Base-by-base conservation (phyloP, 257 asterid species). In the Primulina eburnea region DNA sequence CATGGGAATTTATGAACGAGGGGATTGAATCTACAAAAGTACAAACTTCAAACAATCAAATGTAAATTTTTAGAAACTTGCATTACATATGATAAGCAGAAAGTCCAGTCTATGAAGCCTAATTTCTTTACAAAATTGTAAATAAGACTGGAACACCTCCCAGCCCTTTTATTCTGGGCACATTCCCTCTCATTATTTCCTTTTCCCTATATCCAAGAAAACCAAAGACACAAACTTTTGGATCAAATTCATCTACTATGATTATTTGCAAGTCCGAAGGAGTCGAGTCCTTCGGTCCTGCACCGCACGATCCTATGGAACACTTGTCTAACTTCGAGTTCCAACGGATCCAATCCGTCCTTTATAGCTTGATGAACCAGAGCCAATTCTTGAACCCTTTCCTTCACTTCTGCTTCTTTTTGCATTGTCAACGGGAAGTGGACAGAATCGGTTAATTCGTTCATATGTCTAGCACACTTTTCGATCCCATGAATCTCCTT, bases 401-500 rank as follows among this genome's bases (percentile, higher is more conserved):
- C 73, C 77, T 78, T 90, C 57, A 86, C 86, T 68, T 93, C 96
- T 8, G 71, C 85, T 75, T 87, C 99, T 78, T 77, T 89, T 14
- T 84, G 87, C 60, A 83, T 95, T 0, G 82, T 76, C 75, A 89
- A 73, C 0, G 97, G 97, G 18, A 89, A 89, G 24, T 81, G 79
- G 35, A 77, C 79, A 0, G 83, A 76, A 64, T 94, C 95, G 0
- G 80, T 69, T 82, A 88, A 59, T 64, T 89, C 96, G n/a, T 74
- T 88, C 96, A 91, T 81, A 10, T 50, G 66, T 57, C 83, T 65
- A 3, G 85, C 77, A 8, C 96, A 85, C 71, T 73, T 89, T 84
- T 86, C 97, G 43, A 91, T 77, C 71, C 83, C 96, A 20, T 78
- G 79, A 78, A 94, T 88, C 92, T 94, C 99, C 89, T 71, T 86